Base-by-base conservation (phyloP, 306 rosid genomes). In the Mucuna pruriens region DNA sequence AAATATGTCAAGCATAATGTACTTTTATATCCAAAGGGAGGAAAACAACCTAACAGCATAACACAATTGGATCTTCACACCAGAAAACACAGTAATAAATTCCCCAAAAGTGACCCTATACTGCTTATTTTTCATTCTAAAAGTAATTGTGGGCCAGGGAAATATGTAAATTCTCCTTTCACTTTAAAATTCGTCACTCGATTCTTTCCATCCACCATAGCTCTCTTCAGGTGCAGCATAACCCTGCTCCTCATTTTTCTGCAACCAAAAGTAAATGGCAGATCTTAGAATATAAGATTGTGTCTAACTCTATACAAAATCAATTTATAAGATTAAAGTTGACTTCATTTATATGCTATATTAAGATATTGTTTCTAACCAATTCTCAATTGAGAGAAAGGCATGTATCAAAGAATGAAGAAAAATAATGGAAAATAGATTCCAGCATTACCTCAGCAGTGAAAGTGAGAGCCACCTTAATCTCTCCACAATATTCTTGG, bases 401-500 rank as follows among this genome's bases (percentile, higher is more conserved):
- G 1, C 20, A 64, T 36, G 40, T 72, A 78, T 31, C 60, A 78
- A 83, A 72, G 8, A 3, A 78, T 71, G 70, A 65, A 54, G 25
- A 78, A 51, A 71, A 60, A 17, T 67, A 46, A 34, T 46, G 22
- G 44, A 12, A 12, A 34, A 6, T 6, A 61, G 20, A 42, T 33
- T 74, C 6, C 23, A 66, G 42, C 33, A 57, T 78, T 78, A 87
- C 90, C 90, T 81, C 80, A 40, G 80, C 9, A 34, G 77, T 84
- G 48, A 87, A 87, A 84, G 80, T 87, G 58, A 87, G 86, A 83
- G 84, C 84, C 38, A 87, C 86, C 82, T 60, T 87, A 55, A 87
- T 78, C 82, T 87, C 90, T 31, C 90, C 86, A 46, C 86, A 55
- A 75, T 61, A 87, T 36, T 87, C 83, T 39, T 79, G 5, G 6